Base-by-base conservation (phyloP, 768 basidiomycete genomes). In the Hypsizygus marmoreus region DNA sequence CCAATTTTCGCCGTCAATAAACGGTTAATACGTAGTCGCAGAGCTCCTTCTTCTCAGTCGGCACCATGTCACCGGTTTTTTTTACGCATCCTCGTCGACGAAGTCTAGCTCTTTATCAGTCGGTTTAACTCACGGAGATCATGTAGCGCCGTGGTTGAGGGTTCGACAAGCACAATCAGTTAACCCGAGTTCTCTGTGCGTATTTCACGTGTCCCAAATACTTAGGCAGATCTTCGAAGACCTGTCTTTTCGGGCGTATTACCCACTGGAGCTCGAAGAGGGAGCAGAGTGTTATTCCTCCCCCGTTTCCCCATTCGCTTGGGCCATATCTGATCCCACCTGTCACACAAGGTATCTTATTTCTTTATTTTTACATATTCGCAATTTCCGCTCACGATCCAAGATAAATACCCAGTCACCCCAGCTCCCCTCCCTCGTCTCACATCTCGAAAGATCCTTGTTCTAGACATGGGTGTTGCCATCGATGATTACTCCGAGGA, bases 401-500 rank as follows among this genome's bases (percentile, higher is more conserved):
- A 29, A 36, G 25, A 36, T 44, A 44, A 44, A 50, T 50, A 40
- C n/a, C 11, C 26, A n/a, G 17, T n/a, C n/a, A n/a, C n/a, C n/a
- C n/a, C n/a, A n/a, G n/a, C n/a, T n/a, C n/a, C n/a, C n/a, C n/a
- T n/a, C n/a, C n/a, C n/a, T n/a, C n/a, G n/a, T n/a, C n/a, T n/a
- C n/a, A n/a, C n/a, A n/a, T n/a, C n/a, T n/a, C n/a, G n/a, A n/a
- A n/a, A n/a, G n/a, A n/a, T n/a, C n/a, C n/a, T n/a, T 44, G 43
- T 36, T 36, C 2, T 44, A 29, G 34, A 33, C 43, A 56, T 50
- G 51, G 47, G 36, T 47, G 45, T 30, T 14, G 28, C 43, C 10
- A 25, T 28, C 29, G 37, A 61, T 37, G 56, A 62, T 33, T 70
- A 74, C 55, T 53, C 43, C 43, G 75, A 78, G 45, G 64, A 72